Percentiles rank a stretch among this genome's conserved stretches.
Conservation (phyloP, 1,139 yeast species). For the Pneumocystis canis region DNA sequence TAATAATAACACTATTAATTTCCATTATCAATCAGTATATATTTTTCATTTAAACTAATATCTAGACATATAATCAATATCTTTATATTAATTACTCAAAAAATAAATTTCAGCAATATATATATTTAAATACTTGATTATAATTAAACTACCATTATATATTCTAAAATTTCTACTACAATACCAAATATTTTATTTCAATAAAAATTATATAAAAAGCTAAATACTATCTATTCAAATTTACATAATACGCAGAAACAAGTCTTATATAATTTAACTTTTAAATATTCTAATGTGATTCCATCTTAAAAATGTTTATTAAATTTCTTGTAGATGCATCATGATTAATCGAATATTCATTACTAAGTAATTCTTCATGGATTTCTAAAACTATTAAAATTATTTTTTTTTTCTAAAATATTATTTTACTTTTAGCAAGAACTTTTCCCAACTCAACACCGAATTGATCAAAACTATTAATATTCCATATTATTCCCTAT, state of each 20-base stretch:
- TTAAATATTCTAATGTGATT: not conserved
- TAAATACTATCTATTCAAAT: not conserved
- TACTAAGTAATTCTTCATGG: not conserved
- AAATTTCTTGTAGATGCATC: not conserved
- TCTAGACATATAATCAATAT: not conserved
- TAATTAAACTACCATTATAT: not conserved
- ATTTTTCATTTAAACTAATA: not conserved
- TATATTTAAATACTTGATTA: not conserved
- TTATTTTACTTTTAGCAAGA: slow-evolving; percentile 55
- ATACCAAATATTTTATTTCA: not conserved
- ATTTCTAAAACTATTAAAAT: not conserved
- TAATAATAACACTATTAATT: not conserved
- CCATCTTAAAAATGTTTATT: not conserved
- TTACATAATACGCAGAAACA: not conserved
- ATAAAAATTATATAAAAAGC: not conserved
- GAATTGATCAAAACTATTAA: slow-evolving; percentile 98
- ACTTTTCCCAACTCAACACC: slow-evolving; percentile 98
- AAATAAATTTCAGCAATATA: not conserved
- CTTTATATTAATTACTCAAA: not conserved
- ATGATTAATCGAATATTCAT: not conserved
- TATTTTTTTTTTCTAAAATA: not conserved
- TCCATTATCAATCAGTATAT: not conserved
- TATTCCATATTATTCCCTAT: slow-evolving; percentile 91
- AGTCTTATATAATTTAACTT: not conserved
- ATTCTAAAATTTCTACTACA: not conserved